Conservation (phyloP, 345 rosid genomes). For the Aegle marmelos region DNA sequence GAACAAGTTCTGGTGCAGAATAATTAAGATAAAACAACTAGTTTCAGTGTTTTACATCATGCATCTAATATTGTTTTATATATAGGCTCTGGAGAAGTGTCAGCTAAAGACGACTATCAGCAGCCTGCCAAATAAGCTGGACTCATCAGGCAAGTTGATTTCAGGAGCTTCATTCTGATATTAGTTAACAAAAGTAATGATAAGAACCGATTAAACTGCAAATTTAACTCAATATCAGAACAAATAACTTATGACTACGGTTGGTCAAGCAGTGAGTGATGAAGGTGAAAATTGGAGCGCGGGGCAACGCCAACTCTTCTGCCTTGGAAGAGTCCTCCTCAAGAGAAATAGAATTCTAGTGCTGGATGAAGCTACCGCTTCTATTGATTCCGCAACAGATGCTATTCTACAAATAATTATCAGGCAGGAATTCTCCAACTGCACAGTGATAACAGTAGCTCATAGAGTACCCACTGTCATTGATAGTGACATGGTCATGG, state of each 20-base stretch:
- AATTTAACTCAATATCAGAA: no score
- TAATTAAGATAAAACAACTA: neutral
- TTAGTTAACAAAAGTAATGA: no score
- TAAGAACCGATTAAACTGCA: no score
- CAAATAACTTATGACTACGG: neutral
- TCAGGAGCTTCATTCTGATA: neutral
- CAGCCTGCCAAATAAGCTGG: conserved; percentile 59
- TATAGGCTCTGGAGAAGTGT: conserved; percentile 70
- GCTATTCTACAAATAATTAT: conserved; percentile 64
- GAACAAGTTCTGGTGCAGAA: neutral
- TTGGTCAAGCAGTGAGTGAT: conserved; percentile 47
- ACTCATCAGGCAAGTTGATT: conserved; percentile 46
- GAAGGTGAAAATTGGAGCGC: conserved; percentile 90
- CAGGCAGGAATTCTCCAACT: conserved; percentile 57
- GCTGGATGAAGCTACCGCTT: conserved; percentile 71
- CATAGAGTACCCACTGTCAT: conserved; percentile 75
- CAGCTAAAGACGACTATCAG: conserved; percentile 62
- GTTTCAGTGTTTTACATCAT: neutral
- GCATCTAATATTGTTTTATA: neutral
- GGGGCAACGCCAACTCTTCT: conserved; percentile 73
- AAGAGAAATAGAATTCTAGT: conserved; percentile 64
- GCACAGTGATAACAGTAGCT: conserved; percentile 71
- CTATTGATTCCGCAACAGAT: conserved; percentile 70
- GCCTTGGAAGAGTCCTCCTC: conserved; percentile 68
- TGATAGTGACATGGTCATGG: conserved; percentile 86